Percentiles rank a stretch among this genome's conserved stretches.
phyloP scores from a whole-genome alignment of 2,329 filamentous ascomycete species.

The Epichloe sp. region DNA sequence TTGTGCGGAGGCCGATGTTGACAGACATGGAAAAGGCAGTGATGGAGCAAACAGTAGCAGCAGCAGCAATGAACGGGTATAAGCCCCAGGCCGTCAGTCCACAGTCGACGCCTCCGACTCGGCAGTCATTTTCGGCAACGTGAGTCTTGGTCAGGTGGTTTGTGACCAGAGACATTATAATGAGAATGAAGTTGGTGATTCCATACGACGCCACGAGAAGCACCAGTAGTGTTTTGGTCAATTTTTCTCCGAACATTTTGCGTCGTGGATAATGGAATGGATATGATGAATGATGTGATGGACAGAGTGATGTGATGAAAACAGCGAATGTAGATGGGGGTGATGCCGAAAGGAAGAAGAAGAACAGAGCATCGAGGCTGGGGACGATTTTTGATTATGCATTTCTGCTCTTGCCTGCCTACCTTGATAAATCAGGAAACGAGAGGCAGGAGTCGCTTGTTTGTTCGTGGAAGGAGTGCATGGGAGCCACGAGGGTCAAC shows the following conservation, averaged over 20 bases:
- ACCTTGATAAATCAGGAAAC: no score
- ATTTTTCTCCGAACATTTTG: background rate
- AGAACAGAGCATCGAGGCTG: background rate
- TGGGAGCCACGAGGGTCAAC: no score
- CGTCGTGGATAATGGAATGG: background rate
- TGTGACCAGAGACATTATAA: slow-evolving; percentile 8
- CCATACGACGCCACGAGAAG: slow-evolving; percentile 10
- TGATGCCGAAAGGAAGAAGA: background rate
- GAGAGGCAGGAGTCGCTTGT: no score
- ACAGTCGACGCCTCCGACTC: background rate
- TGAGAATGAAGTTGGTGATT: slow-evolving; percentile 11
- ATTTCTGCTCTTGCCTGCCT: no score
- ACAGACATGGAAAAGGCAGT: slow-evolving; percentile 8
- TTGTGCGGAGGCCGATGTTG: slow-evolving; percentile 5
- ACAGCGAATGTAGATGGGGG: no score
- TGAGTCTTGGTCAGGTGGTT: background rate
- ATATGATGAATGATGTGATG: background rate
- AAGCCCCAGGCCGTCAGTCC: slow-evolving; percentile 6
- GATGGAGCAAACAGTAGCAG: slow-evolving; percentile 7
- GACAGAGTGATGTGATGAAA: background rate
- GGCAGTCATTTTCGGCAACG: background rate
- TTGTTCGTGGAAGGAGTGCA: no score
- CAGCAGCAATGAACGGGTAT: slow-evolving; percentile 10
- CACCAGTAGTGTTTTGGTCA: slow-evolving; percentile 6
- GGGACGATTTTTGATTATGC: no score